Evolutionary conservation across 345 rosid species (phyloP), one percentile per base, ranked within the genome.

Genomic region (Eucalyptus tenuipes): DNA sequence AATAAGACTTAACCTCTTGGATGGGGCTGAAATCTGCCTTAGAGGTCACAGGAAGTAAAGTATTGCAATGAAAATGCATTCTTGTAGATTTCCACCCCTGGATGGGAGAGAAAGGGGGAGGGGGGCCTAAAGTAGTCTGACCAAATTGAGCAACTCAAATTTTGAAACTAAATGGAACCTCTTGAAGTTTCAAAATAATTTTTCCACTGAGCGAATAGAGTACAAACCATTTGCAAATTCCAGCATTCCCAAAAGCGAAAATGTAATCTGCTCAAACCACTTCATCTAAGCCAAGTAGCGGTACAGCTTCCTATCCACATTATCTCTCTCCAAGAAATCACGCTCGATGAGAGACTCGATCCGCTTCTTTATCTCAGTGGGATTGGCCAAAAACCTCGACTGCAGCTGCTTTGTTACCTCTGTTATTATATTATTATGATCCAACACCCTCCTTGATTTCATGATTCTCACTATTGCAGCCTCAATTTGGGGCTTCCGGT

Each of bases 351-450:
- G 98, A 80, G 99, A 96, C 94, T 98, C 99, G 6, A 98, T 97
- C 55, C 99, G 95, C 92, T 98, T 98, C 95, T 98, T 98, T 85
- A 98, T 98, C 95, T 95, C 99, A 0, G 97, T 96, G 13, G 99
- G 99, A 88, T 97, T 98, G 27, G 99, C 98, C 91, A 98, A 91
- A 93, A 98, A 98, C 89, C 99, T 97, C 10, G 98, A 92, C 91
- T 97, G 99, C 94, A 98, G 90, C 93, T 97, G 99, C 95, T 96
- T 97, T 15, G 99, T 97, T 29, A 97, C 99, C 92, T 98, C 99
- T 2, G 99, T 92, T 57, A 98, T 95, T 89, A 98, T 91, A 88
- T 98, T 97, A 94, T 98, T 97, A 91, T 98, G 99, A 94, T 97
- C 99, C 86, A 98, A 92, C 64, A 96, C 96, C 92, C 95, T 97